Conservation (phyloP, 345 rosid genomes). For the Gynandropsis gynandra region DNA sequence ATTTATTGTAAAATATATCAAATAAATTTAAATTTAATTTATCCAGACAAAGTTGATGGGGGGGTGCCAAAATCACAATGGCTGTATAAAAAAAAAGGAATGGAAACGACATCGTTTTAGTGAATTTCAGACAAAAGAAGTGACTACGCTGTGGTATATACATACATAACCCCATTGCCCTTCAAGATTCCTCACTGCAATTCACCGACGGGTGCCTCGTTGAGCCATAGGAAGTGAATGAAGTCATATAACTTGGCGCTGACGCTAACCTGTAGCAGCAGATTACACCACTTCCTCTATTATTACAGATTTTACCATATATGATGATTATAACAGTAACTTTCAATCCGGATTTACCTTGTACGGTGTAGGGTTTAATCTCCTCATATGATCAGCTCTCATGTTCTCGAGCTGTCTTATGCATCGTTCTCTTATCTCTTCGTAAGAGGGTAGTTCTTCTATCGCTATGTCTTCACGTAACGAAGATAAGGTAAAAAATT, state of each 20-base stretch:
- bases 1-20: no score
- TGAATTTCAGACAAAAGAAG: no score
- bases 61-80: conserved; percentile 4
- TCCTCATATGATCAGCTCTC: conserved; percentile 92
- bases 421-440: conserved; percentile 67
- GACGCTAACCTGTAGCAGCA: conserved; percentile 55
- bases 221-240: conserved; percentile 81
- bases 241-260: conserved; percentile 64
- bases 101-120: conserved; percentile 1
- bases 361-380: conserved; percentile 91
- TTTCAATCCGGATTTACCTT: conserved; percentile 28
- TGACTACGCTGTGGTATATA: conserved; percentile 20
- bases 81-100: not conserved
- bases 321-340: no score
- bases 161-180: not conserved
- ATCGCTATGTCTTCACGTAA: conserved; percentile 44
- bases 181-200: conserved; percentile 28
- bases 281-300: not conserved
- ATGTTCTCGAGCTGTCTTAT: conserved; percentile 77
- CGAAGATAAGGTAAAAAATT: not conserved
- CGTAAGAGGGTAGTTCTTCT: conserved; percentile 62
- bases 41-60: no score
- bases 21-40: no score
- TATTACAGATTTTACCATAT: not conserved
- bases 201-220: conserved; percentile 87